Evolutionary conservation across 2,329 filamentous ascomycete genomes (phyloP), one percentile per base, ranked within the genome.

Genomic region (Colletotrichum filicis): DNA sequence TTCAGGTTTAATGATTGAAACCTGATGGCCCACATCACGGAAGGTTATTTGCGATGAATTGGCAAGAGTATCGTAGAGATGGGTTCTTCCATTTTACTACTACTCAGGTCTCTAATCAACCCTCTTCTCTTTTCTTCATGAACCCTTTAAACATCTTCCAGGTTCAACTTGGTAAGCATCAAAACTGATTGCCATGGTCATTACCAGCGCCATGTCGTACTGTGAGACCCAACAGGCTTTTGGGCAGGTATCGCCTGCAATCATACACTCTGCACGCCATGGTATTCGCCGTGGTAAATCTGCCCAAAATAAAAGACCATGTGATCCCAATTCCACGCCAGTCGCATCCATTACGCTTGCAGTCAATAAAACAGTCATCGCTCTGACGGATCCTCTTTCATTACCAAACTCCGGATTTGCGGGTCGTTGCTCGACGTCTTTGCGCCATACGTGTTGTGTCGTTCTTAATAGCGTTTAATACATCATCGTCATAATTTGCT

Each of bases 161-260:
- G 42, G 16, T 49, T n/a, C 42, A n/a, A 49, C 32, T 35, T 35
- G 32, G 7, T 49, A n/a, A 49, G 42, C 16, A 49, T 57, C 49
- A 32, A 57, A 6, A 55, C 63, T 49, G n/a, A 19, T 59, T 16
- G n/a, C 37, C 62, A 64, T 66, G 26, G 26, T 56, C 70, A 70
- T 73, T 60, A 71, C 49, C 61, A 71, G 60, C 49, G 71, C 71
- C 71, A 61, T 66, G 71, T 71, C 66, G 66, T 73, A 28, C 71
- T 73, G 71, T 73, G 49, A 49, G 55, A 71, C 64, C 71, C 71
- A 70, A 71, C 56, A 71, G 66, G 71, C 66, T 61, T 67, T 66
- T 73, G 66, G 58, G 60, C 32, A 35, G 58, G 71, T 61, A 61
- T 73, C 66, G 49, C 49, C 61, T 64, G 61, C 30, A 53, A 64